Percentiles rank a stretch among this genome's conserved stretches.
These are phyloP conservation scores for Aspergillus transmontanensis DNA, from an alignment of 2,329 filamentous ascomycete species.

Conservation along the genomic window DNA sequence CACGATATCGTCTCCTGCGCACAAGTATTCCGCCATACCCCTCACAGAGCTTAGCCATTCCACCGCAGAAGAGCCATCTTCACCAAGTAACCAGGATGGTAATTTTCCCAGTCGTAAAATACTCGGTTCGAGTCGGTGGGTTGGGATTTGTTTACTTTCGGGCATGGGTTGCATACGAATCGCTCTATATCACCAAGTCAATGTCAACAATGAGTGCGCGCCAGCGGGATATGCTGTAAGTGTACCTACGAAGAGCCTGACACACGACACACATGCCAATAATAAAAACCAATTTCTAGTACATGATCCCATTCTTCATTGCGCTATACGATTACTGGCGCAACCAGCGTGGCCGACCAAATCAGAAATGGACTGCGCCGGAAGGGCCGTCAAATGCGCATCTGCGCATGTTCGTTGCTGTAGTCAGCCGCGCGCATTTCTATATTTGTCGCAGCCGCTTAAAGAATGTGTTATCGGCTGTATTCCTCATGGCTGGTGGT, in stretches of 20 bases:
- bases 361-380: conserved; percentile 20
- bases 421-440: conserved; percentile 35
- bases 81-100: conserved; percentile 9
- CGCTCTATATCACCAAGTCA: conserved; percentile 45
- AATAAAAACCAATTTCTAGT: conserved; percentile 28
- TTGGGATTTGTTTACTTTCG: conserved; percentile 24
- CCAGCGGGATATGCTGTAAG: conserved; percentile 38
- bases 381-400: conserved; percentile 22
- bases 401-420: conserved; percentile 20
- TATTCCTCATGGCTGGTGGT: conserved; percentile 42
- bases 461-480: conserved; percentile 42
- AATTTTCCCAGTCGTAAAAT: conserved; percentile 7
- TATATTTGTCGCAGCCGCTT: conserved; percentile 36
- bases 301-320: conserved; percentile 43
- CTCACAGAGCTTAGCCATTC: conserved; percentile 32
- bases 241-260: not conserved
- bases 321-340: conserved; percentile 46
- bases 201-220: conserved; percentile 48
- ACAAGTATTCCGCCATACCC: conserved; percentile 32
- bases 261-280: conserved; percentile 12
- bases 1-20: conserved; percentile 20
- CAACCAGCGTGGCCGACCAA: conserved; percentile 28
- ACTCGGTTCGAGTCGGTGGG: conserved; percentile 25
- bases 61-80: conserved; percentile 15
- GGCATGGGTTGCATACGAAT: conserved; percentile 34